A percentile compares a stretch with the other conserved stretches of the same genome.
Conservation (phyloP, 2,329 filamentous ascomycete genomes). For the Beauveria caledonica region DNA sequence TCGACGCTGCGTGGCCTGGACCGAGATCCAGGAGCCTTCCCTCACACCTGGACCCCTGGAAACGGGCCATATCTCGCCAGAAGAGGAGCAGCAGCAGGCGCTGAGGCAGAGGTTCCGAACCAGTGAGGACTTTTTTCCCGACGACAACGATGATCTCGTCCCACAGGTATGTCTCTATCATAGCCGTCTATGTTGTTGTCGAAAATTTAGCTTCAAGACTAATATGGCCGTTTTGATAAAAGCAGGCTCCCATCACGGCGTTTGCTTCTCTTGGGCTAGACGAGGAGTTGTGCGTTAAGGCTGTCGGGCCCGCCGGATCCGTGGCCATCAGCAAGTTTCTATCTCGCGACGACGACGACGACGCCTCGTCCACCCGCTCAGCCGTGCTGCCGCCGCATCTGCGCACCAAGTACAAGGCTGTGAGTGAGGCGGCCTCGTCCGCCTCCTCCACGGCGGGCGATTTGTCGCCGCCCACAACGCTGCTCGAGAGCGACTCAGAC, state of each 20-base stretch:
- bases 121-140: background rate
- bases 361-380: background rate
- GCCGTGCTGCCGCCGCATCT: background rate
- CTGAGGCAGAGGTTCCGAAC: background rate
- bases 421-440: background rate
- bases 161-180: background rate
- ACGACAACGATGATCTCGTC: background rate
- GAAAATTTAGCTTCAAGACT: background rate
- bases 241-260: slow-evolving; percentile 21
- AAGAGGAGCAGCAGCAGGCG: slow-evolving; percentile 18
- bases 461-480: slow-evolving; percentile 1
- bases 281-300: background rate
- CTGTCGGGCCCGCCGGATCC: background rate
- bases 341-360: background rate
- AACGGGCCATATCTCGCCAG: slow-evolving; percentile 25
- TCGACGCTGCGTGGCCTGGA: slow-evolving; percentile 28
- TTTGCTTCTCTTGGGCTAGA: slow-evolving; percentile 18
- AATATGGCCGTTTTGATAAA: no score
- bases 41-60: slow-evolving; percentile 23
- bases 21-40: slow-evolving; percentile 26
- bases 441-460: background rate
- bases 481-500: background rate
- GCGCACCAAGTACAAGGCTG: background rate
- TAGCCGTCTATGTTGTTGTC: background rate
- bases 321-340: background rate